A percentile compares a stretch with the other conserved stretches of the same genome.
phyloP scores from a whole-genome alignment of 2,329 filamentous ascomycete genomes.

The Capronia coronata region DNA sequence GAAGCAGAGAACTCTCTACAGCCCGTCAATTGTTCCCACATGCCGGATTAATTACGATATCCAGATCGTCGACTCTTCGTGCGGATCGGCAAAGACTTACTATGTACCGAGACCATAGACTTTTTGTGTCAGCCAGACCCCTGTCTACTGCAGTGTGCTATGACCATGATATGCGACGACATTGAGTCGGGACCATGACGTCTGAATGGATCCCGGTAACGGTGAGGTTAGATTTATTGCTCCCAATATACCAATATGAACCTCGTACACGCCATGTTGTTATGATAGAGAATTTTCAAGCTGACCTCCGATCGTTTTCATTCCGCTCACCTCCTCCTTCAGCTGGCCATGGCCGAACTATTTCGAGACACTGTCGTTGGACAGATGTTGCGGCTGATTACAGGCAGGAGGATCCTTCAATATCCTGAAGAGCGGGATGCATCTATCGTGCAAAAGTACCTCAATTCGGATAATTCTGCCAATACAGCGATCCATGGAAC shows the following conservation, averaged over 20 bases:
- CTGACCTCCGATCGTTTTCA: not conserved
- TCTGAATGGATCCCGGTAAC: no score
- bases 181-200: no score
- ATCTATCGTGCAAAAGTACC: slow-evolving; percentile 43
- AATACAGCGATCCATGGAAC: slow-evolving; percentile 41
- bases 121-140: not conserved
- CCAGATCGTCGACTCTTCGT: not conserved
- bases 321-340: not conserved
- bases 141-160: not conserved
- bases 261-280: no score
- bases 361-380: slow-evolving; percentile 42
- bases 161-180: not conserved
- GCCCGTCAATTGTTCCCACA: no score
- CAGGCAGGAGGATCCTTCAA: slow-evolving; percentile 34
- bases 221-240: no score
- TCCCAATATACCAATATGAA: no score
- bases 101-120: not conserved
- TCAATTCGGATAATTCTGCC: slow-evolving; percentile 46
- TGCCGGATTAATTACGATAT: not conserved
- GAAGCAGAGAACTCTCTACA: no score
- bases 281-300: no score
- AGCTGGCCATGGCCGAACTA: slow-evolving; percentile 34
- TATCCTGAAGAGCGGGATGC: slow-evolving; percentile 46
- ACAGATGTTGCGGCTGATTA: slow-evolving; percentile 38
- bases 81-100: not conserved